A percentile compares a stretch with the other conserved stretches of the same genome.
These are phyloP conservation scores for Copromyces sp. DNA, from an alignment of 495 filamentous ascomycete genomes.

Conservation along the genomic window DNA sequence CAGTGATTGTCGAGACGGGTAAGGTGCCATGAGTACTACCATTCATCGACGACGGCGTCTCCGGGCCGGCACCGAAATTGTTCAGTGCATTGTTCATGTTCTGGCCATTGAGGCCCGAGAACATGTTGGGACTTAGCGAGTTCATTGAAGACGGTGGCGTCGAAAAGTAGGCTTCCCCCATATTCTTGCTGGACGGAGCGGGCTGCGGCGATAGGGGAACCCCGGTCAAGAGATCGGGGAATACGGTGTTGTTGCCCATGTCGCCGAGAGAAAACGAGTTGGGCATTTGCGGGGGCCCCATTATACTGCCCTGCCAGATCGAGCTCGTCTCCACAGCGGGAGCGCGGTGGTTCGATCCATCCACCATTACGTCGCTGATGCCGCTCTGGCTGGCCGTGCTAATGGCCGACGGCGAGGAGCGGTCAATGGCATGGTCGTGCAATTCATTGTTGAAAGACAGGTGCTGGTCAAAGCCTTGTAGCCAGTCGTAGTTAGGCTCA, in stretches of 20 bases:
- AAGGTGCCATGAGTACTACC: conserved; percentile 48
- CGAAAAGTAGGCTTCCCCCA: conserved; percentile 46
- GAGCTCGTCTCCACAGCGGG: conserved; percentile 35
- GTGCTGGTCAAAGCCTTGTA: conserved; percentile 68
- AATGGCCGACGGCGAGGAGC: conserved; percentile 89
- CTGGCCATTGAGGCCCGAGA: conserved; percentile 42
- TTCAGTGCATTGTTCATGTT: conserved; percentile 44
- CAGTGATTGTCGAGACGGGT: conserved; percentile 67
- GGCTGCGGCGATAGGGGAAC: conserved; percentile 54
- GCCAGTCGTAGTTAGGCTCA: conserved; percentile 72
- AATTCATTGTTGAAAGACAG: conserved; percentile 55
- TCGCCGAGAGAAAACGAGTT: conserved; percentile 52
- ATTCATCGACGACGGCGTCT: conserved; percentile 59
- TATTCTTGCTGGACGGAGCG: conserved; percentile 36
- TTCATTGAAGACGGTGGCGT: conserved; percentile 60
- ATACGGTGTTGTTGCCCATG: conserved; percentile 39
- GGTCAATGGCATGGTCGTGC: conserved; percentile 74
- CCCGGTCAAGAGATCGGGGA: conserved; percentile 49
- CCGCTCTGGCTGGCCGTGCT: conserved; percentile 87
- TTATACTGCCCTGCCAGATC: conserved; percentile 59
- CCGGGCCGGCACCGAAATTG: conserved; percentile 51
- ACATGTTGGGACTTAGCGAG: conserved; percentile 42
- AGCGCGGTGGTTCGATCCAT: conserved; percentile 58
- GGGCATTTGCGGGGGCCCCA: conserved; percentile 48
- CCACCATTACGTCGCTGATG: conserved; percentile 86